These are phyloP conservation scores for Cordyceps sp. DNA, from an alignment of 2,329 filamentous ascomycete genomes.

Conservation along the genomic window DNA sequence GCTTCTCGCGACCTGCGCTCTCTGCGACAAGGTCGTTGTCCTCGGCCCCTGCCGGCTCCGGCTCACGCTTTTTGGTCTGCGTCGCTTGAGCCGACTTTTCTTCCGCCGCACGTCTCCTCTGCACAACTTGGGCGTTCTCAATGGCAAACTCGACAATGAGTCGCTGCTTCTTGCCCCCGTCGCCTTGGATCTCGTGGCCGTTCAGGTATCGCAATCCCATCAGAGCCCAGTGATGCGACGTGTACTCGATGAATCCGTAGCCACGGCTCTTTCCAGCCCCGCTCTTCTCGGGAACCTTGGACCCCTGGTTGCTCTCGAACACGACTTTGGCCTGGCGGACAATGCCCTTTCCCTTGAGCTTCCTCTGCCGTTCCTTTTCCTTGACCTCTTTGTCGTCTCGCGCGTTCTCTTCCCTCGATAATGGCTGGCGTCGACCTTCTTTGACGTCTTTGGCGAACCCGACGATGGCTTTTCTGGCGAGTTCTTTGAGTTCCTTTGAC, in stretches of 20 bases:
- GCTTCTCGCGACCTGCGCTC: background rate
- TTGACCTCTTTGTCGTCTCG: slow-evolving; percentile 68
- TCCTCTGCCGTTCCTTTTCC: slow-evolving; percentile 64
- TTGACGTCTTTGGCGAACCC: slow-evolving; percentile 88
- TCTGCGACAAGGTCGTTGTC: slow-evolving; percentile 10
- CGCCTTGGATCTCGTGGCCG: slow-evolving; percentile 45
- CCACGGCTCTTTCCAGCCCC: slow-evolving; percentile 75
- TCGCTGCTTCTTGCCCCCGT: slow-evolving; percentile 65
- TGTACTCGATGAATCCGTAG: slow-evolving; percentile 96
- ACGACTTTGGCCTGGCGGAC: slow-evolving; percentile 91
- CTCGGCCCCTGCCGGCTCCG: slow-evolving; percentile 2
- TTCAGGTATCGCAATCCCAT: slow-evolving; percentile 95
- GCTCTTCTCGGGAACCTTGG: slow-evolving; percentile 61
- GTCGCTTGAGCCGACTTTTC: slow-evolving; percentile 15
- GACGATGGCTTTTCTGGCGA: slow-evolving; percentile 84
- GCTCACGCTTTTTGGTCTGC: slow-evolving; percentile 5
- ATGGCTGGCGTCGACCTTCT: slow-evolving; percentile 51
- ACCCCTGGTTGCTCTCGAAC: slow-evolving; percentile 73
- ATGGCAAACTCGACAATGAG: slow-evolving; percentile 95
- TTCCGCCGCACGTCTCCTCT: slow-evolving; percentile 38
- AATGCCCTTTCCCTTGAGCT: slow-evolving; percentile 66
- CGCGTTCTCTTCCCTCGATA: slow-evolving; percentile 79
- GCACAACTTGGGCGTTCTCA: slow-evolving; percentile 93
- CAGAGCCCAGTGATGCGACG: slow-evolving; percentile 78
- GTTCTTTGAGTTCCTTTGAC: slow-evolving; percentile 77